A percentile compares a stretch with the other conserved stretches of the same genome.
phyloP scores from a whole-genome alignment of 495 filamentous ascomycete species.

The Viridothelium virens region DNA sequence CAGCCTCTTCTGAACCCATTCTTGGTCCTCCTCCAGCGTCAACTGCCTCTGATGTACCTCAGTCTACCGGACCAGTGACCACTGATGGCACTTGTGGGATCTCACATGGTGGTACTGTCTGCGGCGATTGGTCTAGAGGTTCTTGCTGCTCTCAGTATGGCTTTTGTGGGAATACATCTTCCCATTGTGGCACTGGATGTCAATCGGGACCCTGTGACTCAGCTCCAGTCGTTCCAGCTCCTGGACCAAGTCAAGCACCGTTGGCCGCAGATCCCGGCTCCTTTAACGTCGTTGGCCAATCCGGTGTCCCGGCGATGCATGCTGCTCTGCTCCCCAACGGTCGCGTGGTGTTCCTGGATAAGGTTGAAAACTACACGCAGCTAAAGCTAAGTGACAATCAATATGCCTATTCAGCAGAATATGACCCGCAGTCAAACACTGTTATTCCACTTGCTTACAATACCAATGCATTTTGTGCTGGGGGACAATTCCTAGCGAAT shows the following conservation, averaged over 20 bases:
- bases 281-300: conserved; percentile 45
- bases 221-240: conserved; percentile 26
- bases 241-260: conserved; percentile 31
- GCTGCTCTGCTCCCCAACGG: conserved; percentile 55
- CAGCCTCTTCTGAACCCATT: conserved; percentile 20
- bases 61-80: conserved; percentile 30
- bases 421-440: conserved; percentile 46
- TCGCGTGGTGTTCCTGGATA: conserved; percentile 54
- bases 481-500: conserved; percentile 52
- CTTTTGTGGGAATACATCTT: conserved; percentile 34
- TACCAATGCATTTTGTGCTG: conserved; percentile 59
- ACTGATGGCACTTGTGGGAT: conserved; percentile 46
- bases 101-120: conserved; percentile 39
- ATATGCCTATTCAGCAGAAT: conserved; percentile 54
- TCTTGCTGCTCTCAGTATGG: conserved; percentile 48
- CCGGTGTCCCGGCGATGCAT: conserved; percentile 59
- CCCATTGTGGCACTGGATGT: conserved; percentile 43
- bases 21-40: conserved; percentile 20
- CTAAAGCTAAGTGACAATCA: conserved; percentile 47
- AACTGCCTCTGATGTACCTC: conserved; percentile 24
- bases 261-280: conserved; percentile 36
- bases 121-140: conserved; percentile 44
- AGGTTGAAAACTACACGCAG: conserved; percentile 55
- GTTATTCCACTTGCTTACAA: conserved; percentile 44
- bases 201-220: conserved; percentile 38